These are phyloP conservation scores for Exophiala lecanii-corni DNA, from an alignment of 2,329 filamentous ascomycete genomes.

Conservation along the genomic window DNA sequence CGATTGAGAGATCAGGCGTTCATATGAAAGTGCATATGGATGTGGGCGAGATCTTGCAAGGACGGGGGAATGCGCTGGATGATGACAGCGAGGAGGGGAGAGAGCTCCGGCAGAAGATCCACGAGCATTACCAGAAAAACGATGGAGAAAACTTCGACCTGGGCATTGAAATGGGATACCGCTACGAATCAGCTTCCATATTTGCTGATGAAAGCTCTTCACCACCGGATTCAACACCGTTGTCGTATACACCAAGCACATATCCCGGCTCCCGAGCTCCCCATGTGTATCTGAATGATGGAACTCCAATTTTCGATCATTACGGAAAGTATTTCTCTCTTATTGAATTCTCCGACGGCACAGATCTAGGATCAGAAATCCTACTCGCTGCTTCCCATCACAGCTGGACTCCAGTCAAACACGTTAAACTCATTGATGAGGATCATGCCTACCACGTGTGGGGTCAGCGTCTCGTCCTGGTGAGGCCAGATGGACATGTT, in stretches of 20 bases:
- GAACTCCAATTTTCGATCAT: conserved; percentile 12
- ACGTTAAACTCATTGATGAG: conserved; percentile 5
- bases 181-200: conserved; percentile 21
- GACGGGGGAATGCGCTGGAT: conserved; percentile 4
- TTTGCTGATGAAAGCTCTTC: conserved; percentile 1
- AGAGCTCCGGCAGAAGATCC: conserved; percentile 3
- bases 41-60: conserved; percentile 1
- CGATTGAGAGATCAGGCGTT: conserved; percentile 27
- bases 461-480: conserved; percentile 11
- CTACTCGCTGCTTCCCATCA: neutral
- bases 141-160: conserved; percentile 23
- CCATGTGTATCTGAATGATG: conserved; percentile 13
- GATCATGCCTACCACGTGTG: conserved; percentile 9
- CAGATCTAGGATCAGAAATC: neutral
- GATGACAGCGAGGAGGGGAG: conserved; percentile 7
- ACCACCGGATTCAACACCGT: conserved; percentile 8
- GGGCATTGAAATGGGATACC: conserved; percentile 26
- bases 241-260: conserved; percentile 10
- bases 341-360: conserved; percentile 3
- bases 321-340: conserved; percentile 15
- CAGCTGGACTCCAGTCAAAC: conserved; percentile 5
- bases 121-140: conserved; percentile 6
- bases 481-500: conserved; percentile 17
- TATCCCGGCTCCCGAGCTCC: conserved; percentile 13
- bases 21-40: conserved; percentile 25